Evolutionary conservation across 2,329 filamentous ascomycete species (phyloP), one percentile per base, ranked within the genome.

Genomic region (Ceratocystis alfenasii): DNA sequence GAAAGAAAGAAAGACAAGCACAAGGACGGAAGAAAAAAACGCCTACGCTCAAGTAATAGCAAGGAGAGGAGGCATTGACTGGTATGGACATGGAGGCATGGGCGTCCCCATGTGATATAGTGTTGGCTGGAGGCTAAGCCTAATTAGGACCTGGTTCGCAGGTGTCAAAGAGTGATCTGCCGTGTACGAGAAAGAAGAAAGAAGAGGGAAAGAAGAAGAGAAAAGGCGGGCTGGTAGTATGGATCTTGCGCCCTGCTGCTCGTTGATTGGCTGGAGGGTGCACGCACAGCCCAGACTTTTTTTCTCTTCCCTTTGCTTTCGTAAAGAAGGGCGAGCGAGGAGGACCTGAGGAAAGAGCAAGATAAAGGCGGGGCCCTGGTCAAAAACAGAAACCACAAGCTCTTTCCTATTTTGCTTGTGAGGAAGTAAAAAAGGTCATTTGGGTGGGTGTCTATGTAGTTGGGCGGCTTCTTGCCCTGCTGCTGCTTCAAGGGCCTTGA

Each of bases 171-270:
- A 5, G 17, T 30, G 55, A 59, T 59, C 55, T 59, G 55, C 28
- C 55, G 28, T 59, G 55, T 59, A 59, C 55, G 55, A 59, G 55
- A 57, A 45, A 45, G 20, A 20, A 12, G 22, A 36, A 25, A 30
- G 25, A 45, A 45, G 60, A 44, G 20, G 28, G 15, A n/a, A 15
- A 25, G 25, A 6, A 53, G 22, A 17, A 25, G 62, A 53, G 28
- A 63, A 62, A 66, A 46, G 20, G 25, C 55, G 45, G 22, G 64
- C n/a, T 44, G 46, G n/a, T 33, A 57, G 6, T 50, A 48, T 63
- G 48, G 44, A 12, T 17, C 15, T 28, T 25, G 4, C 17, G 10
- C 5, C 15, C 55, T 8, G 2, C 10, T 10, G 4, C 28, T 15
- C 3, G 36, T 25, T 59, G 55, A 36, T 59, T 59, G 55, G 55